Evolutionary conservation across 495 filamentous ascomycete genomes (phyloP).

Genomic region (Hypoxylon fuscum): DNA sequence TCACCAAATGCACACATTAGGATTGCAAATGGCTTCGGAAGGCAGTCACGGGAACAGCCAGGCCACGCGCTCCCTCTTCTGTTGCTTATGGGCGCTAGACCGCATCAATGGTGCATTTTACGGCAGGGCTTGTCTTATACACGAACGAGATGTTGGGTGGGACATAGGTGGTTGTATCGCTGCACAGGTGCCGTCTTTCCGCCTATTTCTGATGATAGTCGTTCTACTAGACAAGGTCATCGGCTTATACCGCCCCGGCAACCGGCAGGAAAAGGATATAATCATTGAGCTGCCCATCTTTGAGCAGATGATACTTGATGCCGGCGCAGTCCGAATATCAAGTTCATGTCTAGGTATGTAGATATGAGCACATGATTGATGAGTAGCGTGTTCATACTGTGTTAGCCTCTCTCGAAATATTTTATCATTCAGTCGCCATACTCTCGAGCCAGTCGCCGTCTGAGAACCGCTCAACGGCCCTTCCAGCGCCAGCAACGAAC

Average conservation of each 20-base stretch:
- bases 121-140: slow-evolving; percentile 70
- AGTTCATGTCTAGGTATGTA: slow-evolving; percentile 57
- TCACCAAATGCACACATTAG: slow-evolving; percentile 71
- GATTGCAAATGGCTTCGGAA: slow-evolving; percentile 64
- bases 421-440: slow-evolving; percentile 76
- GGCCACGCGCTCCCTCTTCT: slow-evolving; percentile 61
- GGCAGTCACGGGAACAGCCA: slow-evolving; percentile 39
- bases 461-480: slow-evolving; percentile 52
- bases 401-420: slow-evolving; percentile 69
- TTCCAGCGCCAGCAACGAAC: slow-evolving; percentile 64
- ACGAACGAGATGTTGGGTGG: slow-evolving; percentile 69
- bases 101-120: slow-evolving; percentile 69
- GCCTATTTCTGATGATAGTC: slow-evolving; percentile 56
- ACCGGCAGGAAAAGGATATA: slow-evolving; percentile 59
- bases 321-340: slow-evolving; percentile 50
- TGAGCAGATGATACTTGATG: slow-evolving; percentile 69
- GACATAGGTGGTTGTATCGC: slow-evolving; percentile 61
- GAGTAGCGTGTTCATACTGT: slow-evolving; percentile 17
- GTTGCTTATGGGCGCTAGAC: slow-evolving; percentile 74
- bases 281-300: slow-evolving; percentile 68
- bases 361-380: not conserved
- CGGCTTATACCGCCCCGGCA: slow-evolving; percentile 70
- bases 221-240: slow-evolving; percentile 71
- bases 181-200: slow-evolving; percentile 53
- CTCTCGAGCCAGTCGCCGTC: slow-evolving; percentile 55